Percentiles rank a stretch among this genome's conserved stretches.
phyloP scores from a whole-genome alignment of 441 rosid genomes.

The Eruca vesicaria region DNA sequence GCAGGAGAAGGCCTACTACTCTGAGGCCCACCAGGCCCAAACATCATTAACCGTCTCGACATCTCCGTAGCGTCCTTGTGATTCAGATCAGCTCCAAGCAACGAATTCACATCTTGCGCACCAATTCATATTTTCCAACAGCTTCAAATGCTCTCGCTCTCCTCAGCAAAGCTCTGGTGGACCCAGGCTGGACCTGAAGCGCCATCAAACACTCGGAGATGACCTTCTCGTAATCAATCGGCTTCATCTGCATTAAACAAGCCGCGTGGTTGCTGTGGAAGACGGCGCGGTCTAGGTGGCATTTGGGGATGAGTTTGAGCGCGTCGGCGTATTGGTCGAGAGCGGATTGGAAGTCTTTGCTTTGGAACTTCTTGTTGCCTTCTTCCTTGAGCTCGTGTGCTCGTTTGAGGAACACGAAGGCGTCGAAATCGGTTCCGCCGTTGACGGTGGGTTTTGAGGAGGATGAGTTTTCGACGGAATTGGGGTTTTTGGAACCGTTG shows the following conservation, averaged over 20 bases:
- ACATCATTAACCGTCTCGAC: constrained; percentile 46
- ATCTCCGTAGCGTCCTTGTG: constrained; percentile 81
- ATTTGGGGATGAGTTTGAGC: constrained; percentile 64
- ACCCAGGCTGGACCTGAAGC: constrained; percentile 79
- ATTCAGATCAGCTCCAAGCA: constrained; percentile 65
- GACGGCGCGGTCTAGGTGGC: constrained; percentile 80
- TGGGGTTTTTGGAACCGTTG: constrained; percentile 44
- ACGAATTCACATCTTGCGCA: constrained; percentile 72
- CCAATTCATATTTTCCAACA: constrained; percentile 70
- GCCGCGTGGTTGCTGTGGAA: constrained; percentile 93
- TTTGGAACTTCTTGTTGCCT: constrained; percentile 82
- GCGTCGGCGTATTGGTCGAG: constrained; percentile 77
- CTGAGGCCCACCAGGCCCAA: constrained; percentile 33
- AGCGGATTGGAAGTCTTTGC: constrained; percentile 73
- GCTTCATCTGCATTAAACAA: constrained; percentile 98
- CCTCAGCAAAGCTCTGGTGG: constrained; percentile 69
- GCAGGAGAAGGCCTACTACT: constrained; percentile 96
- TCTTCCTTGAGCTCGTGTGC: constrained; percentile 97
- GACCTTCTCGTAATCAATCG: constrained; percentile 75
- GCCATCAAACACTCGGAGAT: constrained; percentile 82
- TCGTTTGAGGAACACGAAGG: constrained; percentile 66
- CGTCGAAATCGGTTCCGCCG: constrained; percentile 62
- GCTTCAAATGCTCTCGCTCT: constrained; percentile 91
- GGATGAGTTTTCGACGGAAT: constrained; percentile 35
- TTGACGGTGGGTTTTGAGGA: constrained; percentile 43